Base-by-base conservation (phyloP, 805 yeast genomes). In the Candida ascalaphidarum region DNA sequence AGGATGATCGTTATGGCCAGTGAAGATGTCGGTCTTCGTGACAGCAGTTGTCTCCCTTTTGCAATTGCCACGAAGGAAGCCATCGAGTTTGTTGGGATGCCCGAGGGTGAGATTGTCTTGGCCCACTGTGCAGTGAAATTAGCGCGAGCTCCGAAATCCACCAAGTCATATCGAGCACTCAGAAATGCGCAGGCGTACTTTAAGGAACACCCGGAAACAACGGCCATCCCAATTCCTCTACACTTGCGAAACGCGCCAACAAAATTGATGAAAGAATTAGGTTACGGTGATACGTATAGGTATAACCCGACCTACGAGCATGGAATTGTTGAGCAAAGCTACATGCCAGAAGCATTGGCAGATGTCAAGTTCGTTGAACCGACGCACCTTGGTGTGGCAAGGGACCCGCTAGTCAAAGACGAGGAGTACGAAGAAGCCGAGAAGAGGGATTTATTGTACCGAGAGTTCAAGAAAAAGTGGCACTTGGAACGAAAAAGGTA, bases 231-330 rank as follows among this genome's bases (percentile, higher is more conserved):
- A 2, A 75, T 81, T 1, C 94, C 94, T 0, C 40, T 79, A 44
- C 97, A 92, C 53, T 61, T 92, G 21, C 68, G 97, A 39, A 94
- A 92, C 50, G 97, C 98, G 0, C 98, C 99, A 3, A 94, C 98
- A 0, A 67, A 65, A 41, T 62, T 92, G 26, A 92, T 92, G 98
- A 69, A 75, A 32, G 94, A 85, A 28, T 45, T 86, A 34, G 97
- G 94, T 0, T 89, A 88, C 49, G 80, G 82, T 11, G 71, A 78
- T 30, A 78, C 76, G 11, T 92, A 92, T 57, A 84, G 85, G 51
- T 94, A 92, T 52, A 86, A 86, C 41, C 98, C 98, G 0, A 68
- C 74, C 38, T 94, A 50, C 50, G 57, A 58, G 25, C 73, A 77
- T 32, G 97, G 97, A 0, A 50, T 59, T 29, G 92, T 82, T 4